Base-by-base conservation (phyloP, 2,329 filamentous ascomycete genomes). In the Lachnellula occidentalis region DNA sequence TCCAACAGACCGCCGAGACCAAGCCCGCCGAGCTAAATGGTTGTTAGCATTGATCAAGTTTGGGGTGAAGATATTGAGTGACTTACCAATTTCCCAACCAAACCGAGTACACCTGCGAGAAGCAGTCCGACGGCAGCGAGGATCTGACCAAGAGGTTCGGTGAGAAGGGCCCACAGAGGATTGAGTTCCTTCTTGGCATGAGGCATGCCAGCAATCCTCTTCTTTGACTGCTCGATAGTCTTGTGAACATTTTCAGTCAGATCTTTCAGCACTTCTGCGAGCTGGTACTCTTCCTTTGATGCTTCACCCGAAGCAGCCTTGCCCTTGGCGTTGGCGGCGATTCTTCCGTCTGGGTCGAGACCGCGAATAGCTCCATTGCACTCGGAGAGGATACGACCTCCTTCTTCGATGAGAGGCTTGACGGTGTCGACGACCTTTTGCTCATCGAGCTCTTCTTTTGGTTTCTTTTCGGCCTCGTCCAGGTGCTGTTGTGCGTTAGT, bases 101-200 rank as follows among this genome's bases (percentile, higher is more conserved):
- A 79, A 43, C 88, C 88, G 6, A 96, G 78, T 0, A 96, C 91
- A 70, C 92, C 91, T 50, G 78, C 85, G 57, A 96, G 77, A 59
- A 96, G 72, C 56, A 96, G 74, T 21, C 92, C 92, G 45, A 96
- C 91, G 11, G 89, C 91, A 8, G 91, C 90, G 48, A 96, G 80
- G 69, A 96, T 96, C 79, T 96, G 92, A 80, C 91, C 90, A 21
- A 96, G 76, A 11, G 92, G 92, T 77, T 96, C 90, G 21, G 67
- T 63, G 14, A 94, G 76, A 48, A 96, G 77, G 31, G 77, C 83
- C 90, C 91, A 95, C 31, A 96, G 82, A 11, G 92, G 91, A 75
- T 92, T 96, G 57, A 96, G 80, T 76, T 92, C 86, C 79, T 95
- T 92, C 86, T 96, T 95, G 43, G 90, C 92, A 63, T 95, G 88